phyloP scores from a whole-genome alignment of 768 basidiomycete genomes.

The Lyophyllum decastes region DNA sequence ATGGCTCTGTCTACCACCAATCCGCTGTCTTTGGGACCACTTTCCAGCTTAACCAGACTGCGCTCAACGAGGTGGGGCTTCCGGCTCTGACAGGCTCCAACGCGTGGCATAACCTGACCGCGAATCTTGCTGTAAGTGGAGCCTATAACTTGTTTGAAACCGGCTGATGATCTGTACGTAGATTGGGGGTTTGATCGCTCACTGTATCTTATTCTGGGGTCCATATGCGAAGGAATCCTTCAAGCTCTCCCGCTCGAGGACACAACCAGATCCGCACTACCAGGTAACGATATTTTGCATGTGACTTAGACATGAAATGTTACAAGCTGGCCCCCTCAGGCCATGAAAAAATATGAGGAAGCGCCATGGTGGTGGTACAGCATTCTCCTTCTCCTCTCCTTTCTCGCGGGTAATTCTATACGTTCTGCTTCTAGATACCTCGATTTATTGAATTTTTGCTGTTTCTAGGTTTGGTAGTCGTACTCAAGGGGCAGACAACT shows the following conservation, averaged over 20 bases:
- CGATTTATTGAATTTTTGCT: neutral
- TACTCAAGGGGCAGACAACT: slow-evolving; percentile 58
- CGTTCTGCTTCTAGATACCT: neutral
- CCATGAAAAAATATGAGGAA: slow-evolving; percentile 62
- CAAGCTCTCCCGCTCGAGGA: slow-evolving; percentile 43
- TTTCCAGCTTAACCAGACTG: slow-evolving; percentile 55
- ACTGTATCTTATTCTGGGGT: slow-evolving; percentile 60
- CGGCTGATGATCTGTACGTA: slow-evolving; percentile 17
- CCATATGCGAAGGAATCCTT: slow-evolving; percentile 50
- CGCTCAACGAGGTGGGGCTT: slow-evolving; percentile 49
- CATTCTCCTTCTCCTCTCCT: slow-evolving; percentile 46
- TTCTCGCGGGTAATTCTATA: slow-evolving; percentile 49
- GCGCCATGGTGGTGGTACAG: slow-evolving; percentile 65
- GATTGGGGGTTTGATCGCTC: slow-evolving; percentile 63
- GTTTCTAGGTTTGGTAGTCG: slow-evolving; percentile 50
- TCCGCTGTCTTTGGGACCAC: slow-evolving; percentile 50
- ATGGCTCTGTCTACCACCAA: slow-evolving; percentile 59
- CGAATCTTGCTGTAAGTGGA: slow-evolving; percentile 45
- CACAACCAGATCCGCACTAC: slow-evolving; percentile 60
- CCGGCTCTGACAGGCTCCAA: slow-evolving; percentile 54
- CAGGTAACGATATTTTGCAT: slow-evolving; percentile 27
- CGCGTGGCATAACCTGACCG: slow-evolving; percentile 49
- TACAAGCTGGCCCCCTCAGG: slow-evolving; percentile 22
- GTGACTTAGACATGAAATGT: neutral
- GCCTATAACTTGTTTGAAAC: neutral